Percentiles rank a stretch among this genome's conserved stretches.
Evolutionary conservation across 352 stramenopile genomes (phyloP).

Genomic region (Pythium inflatum): DNA sequence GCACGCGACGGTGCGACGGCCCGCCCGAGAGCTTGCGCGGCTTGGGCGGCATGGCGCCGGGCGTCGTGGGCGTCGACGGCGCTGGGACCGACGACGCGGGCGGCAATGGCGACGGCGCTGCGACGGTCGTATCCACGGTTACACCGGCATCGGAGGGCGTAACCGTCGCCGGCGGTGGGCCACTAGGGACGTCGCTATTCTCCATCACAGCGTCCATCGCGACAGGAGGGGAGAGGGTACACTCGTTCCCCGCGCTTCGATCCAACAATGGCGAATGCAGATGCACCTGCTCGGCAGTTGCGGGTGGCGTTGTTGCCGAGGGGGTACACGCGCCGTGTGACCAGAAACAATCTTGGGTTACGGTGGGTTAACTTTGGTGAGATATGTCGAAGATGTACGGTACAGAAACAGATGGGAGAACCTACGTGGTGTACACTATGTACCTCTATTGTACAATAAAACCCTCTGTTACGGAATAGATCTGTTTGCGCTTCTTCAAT

Average conservation of each 20-base stretch:
- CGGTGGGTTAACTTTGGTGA: neutral
- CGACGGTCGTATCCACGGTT: too few species aligned
- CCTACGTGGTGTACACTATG: too few species aligned
- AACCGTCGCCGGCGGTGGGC: too few species aligned
- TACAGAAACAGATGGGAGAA: conserved; percentile 1
- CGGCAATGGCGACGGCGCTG: neutral
- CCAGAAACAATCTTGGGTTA: conserved; percentile 4
- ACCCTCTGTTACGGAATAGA: conserved; percentile 19
- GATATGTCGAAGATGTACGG: neutral
- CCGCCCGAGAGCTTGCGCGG: conserved; percentile 32
- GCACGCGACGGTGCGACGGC: conserved; percentile 44
- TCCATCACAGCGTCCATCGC: too few species aligned
- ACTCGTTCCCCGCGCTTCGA: too few species aligned
- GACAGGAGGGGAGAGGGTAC: too few species aligned
- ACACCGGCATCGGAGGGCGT: too few species aligned
- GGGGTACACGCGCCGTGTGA: neutral
- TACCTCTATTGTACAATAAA: neutral
- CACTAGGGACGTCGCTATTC: too few species aligned
- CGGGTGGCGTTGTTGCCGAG: neutral
- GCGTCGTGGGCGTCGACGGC: neutral
- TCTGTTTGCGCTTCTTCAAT: conserved; percentile 34
- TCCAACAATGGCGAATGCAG: neutral
- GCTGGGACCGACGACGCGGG: neutral
- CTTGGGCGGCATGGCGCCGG: conserved; percentile 41
- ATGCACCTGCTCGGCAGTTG: neutral